Evolutionary conservation across 371 early-diverging fungal species (phyloP).

Genomic region (Rhizopus sp.): DNA sequence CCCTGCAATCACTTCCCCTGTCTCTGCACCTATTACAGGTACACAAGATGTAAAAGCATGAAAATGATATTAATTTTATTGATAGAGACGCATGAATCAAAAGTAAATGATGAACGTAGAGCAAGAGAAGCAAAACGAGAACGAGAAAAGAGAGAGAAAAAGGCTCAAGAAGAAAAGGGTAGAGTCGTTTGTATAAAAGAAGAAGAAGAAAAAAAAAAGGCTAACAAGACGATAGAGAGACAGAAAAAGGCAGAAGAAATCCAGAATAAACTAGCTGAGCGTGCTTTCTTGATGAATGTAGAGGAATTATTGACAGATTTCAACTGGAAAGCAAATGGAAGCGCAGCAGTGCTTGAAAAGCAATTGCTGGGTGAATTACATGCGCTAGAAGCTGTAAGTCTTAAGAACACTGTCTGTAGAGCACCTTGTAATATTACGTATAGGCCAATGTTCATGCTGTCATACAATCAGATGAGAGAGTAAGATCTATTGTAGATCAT

Average conservation of each 20-base stretch:
- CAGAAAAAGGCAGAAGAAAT: slow-evolving; percentile 41
- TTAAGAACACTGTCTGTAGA: not conserved
- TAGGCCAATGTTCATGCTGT: slow-evolving; percentile 93
- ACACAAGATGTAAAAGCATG: not conserved
- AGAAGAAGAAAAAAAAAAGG: not conserved
- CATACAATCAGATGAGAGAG: slow-evolving; percentile 87
- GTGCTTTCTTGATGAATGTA: slow-evolving; percentile 61
- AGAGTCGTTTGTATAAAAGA: not conserved
- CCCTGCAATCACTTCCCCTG: not conserved
- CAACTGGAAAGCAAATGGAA: slow-evolving; percentile 77
- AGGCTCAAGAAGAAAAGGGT: slow-evolving; percentile 35
- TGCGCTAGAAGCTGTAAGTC: slow-evolving; percentile 73
- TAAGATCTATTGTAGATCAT: slow-evolving; percentile 78
- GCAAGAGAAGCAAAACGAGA: slow-evolving; percentile 40
- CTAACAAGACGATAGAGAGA: slow-evolving; percentile 20
- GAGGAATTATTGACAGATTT: slow-evolving; percentile 68
- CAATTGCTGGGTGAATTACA: slow-evolving; percentile 64
- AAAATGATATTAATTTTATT: not conserved
- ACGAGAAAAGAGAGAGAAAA: slow-evolving; percentile 41
- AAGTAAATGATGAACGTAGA: slow-evolving; percentile 28
- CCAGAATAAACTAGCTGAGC: slow-evolving; percentile 50
- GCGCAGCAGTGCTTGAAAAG: slow-evolving; percentile 72
- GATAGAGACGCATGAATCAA: slow-evolving; percentile 1
- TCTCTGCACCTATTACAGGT: not conserved
- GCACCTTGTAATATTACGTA: not conserved